Percentiles rank a stretch among this genome's conserved stretches.
These are phyloP conservation scores for Emiliania huxleyi DNA, from an alignment of 78 protist genomes.

Conservation along the genomic window DNA sequence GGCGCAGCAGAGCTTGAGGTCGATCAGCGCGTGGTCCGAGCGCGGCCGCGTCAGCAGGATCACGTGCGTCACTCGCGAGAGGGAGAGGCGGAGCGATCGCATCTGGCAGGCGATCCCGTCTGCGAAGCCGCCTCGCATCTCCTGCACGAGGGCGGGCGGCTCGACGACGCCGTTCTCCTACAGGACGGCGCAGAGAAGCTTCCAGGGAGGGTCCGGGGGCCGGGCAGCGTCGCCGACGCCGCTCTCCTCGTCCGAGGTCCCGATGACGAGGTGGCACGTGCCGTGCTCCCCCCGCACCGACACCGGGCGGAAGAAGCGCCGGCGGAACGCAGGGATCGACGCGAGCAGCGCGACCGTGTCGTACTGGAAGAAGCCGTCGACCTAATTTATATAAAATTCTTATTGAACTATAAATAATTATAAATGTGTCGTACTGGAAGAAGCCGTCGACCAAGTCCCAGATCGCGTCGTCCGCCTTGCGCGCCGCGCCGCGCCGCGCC, in stretches of 20 bases:
- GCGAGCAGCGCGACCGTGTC: neutral
- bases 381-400: no score
- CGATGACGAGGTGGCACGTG: neutral
- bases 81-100: neutral
- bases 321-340: neutral
- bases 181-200: no score
- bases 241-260: neutral
- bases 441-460: neutral
- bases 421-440: conserved; percentile 1
- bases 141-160: neutral
- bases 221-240: neutral
- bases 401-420: no score
- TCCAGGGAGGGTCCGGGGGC: no score
- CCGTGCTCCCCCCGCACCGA: neutral
- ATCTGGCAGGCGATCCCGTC: neutral
- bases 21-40: neutral
- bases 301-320: neutral
- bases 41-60: neutral
- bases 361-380: neutral
- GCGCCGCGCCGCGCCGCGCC: neutral
- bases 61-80: no score
- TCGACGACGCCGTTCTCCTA: neutral
- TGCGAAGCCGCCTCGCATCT: no score
- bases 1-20: neutral
- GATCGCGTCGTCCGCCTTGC: neutral